Evolutionary conservation across 2,329 filamentous ascomycete species (phyloP), one percentile per base, ranked within the genome.

Genomic region (Albifimbria verrucaria): DNA sequence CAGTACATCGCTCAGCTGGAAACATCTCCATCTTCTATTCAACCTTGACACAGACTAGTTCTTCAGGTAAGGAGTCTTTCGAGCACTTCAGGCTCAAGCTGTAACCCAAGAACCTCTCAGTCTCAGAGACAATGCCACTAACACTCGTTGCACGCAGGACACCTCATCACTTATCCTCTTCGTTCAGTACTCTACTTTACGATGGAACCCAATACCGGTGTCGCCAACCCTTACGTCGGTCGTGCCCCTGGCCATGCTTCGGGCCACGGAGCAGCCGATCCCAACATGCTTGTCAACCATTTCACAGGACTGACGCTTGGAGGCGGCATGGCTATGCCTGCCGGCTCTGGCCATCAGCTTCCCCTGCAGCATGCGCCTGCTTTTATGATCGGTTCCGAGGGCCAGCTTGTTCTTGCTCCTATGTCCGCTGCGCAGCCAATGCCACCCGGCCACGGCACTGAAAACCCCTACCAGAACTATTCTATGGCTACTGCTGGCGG

Each of bases 301-400:
- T 73, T 73, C 56, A 62, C 68, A 46, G 65, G 66, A 24, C 67
- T 77, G 68, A 68, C 68, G 26, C 57, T 77, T 32, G 63, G 70
- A 23, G 63, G 66, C 32, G 63, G 63, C 50, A 69, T 73, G 60
- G 58, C 63, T 24, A 65, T 61, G 55, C 63, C 60, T 28, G 59
- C 62, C 9, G 58, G 25, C 4, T 48, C 46, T 36, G 26, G 25
- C 15, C 46, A 32, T 18, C 23, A 26, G 22, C 26, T 68, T 25
- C 65, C 67, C 41, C 61, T 74, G 57, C 67, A 63, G n/a, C 68
- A 68, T 49, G 65, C 60, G 10, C 63, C 68, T 25, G 59, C 68
- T 2, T 73, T 71, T 59, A 65, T 75, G 62, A 54, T 75, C 48
- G 65, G 67, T 26, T 61, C 72, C 10, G 73, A 76, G 55, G 70